A percentile compares a stretch with the other conserved stretches of the same genome.
phyloP scores from a whole-genome alignment of 2,329 filamentous ascomycete genomes.

The Verticillium tricorpus region DNA sequence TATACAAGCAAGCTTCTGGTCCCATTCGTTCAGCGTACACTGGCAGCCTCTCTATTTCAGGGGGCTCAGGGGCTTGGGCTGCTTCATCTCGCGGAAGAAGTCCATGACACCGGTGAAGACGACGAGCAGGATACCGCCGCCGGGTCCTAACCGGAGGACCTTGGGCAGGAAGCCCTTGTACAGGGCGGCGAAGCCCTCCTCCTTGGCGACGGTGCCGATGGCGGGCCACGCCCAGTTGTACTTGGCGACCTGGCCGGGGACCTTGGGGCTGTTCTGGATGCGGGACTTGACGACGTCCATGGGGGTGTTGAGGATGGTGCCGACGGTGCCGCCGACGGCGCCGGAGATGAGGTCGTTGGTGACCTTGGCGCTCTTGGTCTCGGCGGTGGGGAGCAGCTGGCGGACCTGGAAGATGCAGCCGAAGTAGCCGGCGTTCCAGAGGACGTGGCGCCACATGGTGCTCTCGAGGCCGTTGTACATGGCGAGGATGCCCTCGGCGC shows the following conservation, averaged over 20 bases:
- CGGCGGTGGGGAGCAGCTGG: slow-evolving; percentile 73
- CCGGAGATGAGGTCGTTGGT: slow-evolving; percentile 85
- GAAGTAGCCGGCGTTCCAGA: slow-evolving; percentile 95
- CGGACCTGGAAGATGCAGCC: slow-evolving; percentile 98
- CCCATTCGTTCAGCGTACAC: background rate
- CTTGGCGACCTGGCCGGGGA: slow-evolving; percentile 78
- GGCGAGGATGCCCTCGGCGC: slow-evolving; percentile 76
- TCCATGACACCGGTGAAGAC: slow-evolving; percentile 89
- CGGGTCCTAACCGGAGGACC: slow-evolving; percentile 54
- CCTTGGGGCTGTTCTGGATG: slow-evolving; percentile 88
- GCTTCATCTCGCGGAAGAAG: slow-evolving; percentile 70
- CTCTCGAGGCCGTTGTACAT: slow-evolving; percentile 97
- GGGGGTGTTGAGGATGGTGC: slow-evolving; percentile 90
- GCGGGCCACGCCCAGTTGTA: slow-evolving; percentile 98
- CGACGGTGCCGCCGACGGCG: slow-evolving; percentile 77
- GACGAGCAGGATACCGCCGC: slow-evolving; percentile 69
- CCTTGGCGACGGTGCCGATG: slow-evolving; percentile 78
- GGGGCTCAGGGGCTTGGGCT: slow-evolving; percentile 10
- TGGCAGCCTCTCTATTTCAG: background rate
- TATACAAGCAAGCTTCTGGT: slow-evolving; percentile 8
- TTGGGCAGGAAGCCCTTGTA: slow-evolving; percentile 99
- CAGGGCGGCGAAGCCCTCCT: slow-evolving; percentile 86
- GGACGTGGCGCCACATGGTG: slow-evolving; percentile 87
- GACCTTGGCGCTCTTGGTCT: slow-evolving; percentile 76
- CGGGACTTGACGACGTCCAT: slow-evolving; percentile 98